Percentiles rank a stretch among this genome's conserved stretches.
These are phyloP conservation scores for Penicillium parvum DNA, from an alignment of 495 filamentous ascomycete genomes.

Conservation along the genomic window DNA sequence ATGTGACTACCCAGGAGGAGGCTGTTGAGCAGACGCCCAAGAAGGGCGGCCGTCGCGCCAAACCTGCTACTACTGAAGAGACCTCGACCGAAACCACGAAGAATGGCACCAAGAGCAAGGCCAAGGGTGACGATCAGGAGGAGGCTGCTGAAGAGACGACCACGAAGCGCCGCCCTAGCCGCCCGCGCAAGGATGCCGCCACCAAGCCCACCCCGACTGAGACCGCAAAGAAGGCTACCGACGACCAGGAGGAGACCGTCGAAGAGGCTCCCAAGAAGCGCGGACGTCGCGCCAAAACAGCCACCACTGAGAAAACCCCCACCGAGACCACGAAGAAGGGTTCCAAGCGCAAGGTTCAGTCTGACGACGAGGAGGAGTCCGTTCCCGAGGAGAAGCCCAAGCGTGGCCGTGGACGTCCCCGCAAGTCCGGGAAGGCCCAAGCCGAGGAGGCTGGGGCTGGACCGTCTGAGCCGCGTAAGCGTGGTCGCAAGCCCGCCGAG, in stretches of 20 bases:
- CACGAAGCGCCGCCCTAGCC: constrained; percentile 21
- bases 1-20: constrained; percentile 16
- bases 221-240: not conserved
- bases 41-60: constrained; percentile 20
- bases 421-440: constrained; percentile 1
- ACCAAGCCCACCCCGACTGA: not conserved
- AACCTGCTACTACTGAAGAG: not conserved
- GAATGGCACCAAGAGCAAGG: not conserved
- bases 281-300: constrained; percentile 32
- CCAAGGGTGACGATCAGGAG: constrained; percentile 21
- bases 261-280: too few species aligned
- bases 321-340: constrained; percentile 20
- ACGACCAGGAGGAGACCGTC: too few species aligned
- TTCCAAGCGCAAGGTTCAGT: constrained; percentile 22
- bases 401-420: constrained; percentile 16
- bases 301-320: constrained; percentile 15
- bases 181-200: not conserved
- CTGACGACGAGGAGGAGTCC: constrained; percentile 23
- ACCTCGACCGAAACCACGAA: not conserved
- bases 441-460: not conserved
- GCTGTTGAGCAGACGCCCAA: constrained; percentile 22
- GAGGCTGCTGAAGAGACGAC: constrained; percentile 30
- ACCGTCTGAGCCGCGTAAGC: not conserved
- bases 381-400: constrained; percentile 32
- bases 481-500: constrained; percentile 23